Percentiles rank a stretch among this genome's conserved stretches.
phyloP scores from a whole-genome alignment of 305 asterid genomes.

The Rubia balearica region DNA sequence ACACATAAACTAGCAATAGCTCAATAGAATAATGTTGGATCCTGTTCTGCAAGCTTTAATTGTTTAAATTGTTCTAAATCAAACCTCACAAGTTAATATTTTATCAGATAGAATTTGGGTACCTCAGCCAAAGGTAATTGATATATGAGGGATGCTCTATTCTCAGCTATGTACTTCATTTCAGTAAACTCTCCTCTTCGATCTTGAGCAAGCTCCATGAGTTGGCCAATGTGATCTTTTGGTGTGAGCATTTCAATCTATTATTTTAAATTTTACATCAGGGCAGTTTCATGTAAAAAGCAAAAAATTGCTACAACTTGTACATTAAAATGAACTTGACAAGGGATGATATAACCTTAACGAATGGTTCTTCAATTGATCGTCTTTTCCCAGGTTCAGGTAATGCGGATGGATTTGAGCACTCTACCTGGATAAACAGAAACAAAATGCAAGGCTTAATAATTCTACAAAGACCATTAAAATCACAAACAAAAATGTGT shows the following conservation, averaged over 20 bases:
- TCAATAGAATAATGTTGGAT: not conserved
- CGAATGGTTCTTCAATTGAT: constrained; percentile 94
- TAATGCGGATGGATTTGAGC: constrained; percentile 93
- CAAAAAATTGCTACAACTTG: not conserved
- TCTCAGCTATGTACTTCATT: constrained; percentile 84
- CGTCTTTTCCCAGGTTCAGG: constrained; percentile 92
- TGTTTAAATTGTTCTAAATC: not conserved
- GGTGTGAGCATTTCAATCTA: constrained; percentile 97
- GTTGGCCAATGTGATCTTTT: constrained; percentile 87
- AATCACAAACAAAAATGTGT: constrained; percentile 1
- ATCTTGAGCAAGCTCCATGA: constrained; percentile 99
- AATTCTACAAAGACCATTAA: constrained; percentile 7
- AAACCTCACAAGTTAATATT: not conserved
- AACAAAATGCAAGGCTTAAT: constrained; percentile 9
- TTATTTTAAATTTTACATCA: constrained; percentile 19
- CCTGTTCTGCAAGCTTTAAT: not conserved
- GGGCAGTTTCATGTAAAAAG: constrained; percentile 18
- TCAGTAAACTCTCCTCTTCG: constrained; percentile 94
- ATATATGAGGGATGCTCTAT: constrained; percentile 65
- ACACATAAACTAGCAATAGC: not conserved
- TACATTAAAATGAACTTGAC: not conserved
- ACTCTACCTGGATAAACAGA: constrained; percentile 58
- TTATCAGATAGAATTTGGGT: constrained; percentile 12
- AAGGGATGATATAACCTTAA: constrained; percentile 50
- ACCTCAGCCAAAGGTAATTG: constrained; percentile 98